Percentiles rank a stretch among this genome's conserved stretches.
These are phyloP conservation scores for Yamadazyma atlantica DNA, from an alignment of 1,139 yeast species.

Conservation along the genomic window DNA sequence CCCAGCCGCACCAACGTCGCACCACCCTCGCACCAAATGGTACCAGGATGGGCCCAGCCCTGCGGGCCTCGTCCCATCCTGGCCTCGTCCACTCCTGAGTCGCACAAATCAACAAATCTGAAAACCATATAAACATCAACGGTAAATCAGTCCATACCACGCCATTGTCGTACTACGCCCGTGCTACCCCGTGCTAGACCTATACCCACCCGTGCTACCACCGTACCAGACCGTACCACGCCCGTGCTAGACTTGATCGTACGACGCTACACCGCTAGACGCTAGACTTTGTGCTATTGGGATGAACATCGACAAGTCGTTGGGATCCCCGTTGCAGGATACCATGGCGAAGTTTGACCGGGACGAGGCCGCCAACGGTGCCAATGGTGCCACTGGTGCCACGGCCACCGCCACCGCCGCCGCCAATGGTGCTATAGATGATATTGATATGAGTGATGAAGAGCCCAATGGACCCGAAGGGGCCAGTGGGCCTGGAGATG, in stretches of 20 bases:
- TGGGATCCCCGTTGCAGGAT: constrained; percentile 18
- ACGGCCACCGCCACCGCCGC: constrained; percentile 7
- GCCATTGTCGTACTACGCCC: too few species aligned
- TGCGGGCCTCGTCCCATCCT: neutral
- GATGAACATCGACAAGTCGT: constrained; percentile 1
- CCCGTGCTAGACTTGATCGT: too few species aligned
- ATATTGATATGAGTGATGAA: too few species aligned
- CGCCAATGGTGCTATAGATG: neutral
- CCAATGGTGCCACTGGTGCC: constrained; percentile 2
- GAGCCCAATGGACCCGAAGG: too few species aligned
- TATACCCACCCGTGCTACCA: too few species aligned
- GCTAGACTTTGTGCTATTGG: too few species aligned
- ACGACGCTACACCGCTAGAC: too few species aligned
- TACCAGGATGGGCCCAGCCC: too few species aligned
- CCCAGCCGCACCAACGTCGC: neutral
- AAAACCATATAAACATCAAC: neutral
- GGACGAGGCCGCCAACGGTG: neutral
- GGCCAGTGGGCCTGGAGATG: too few species aligned
- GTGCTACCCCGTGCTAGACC: too few species aligned
- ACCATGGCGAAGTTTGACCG: constrained; percentile 16
- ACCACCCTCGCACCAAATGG: neutral
- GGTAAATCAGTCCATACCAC: too few species aligned
- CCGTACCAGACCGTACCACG: too few species aligned
- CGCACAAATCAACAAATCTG: neutral
- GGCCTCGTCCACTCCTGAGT: neutral